phyloP scores from a whole-genome alignment of 2,329 filamentous ascomycete species.

The Ceratocystis lukuohia region DNA sequence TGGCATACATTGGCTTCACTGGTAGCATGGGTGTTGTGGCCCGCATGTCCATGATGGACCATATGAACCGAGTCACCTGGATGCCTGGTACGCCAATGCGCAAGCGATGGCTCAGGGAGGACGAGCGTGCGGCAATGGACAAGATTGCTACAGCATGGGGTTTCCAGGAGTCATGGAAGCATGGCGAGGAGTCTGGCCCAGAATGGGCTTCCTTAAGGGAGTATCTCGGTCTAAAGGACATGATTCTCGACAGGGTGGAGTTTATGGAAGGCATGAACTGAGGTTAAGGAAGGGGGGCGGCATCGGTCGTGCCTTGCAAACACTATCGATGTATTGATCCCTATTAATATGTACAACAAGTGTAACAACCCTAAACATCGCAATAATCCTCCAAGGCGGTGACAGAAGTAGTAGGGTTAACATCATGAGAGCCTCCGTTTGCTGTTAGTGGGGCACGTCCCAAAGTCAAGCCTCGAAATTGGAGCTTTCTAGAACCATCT shows the following conservation, averaged over 20 bases:
- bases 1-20: slow-evolving; percentile 73
- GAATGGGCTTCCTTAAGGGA: slow-evolving; percentile 82
- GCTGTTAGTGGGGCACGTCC: slow-evolving; percentile 1
- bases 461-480: not conserved
- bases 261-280: slow-evolving; percentile 79
- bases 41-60: slow-evolving; percentile 76
- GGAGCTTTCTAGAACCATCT: slow-evolving; percentile 17
- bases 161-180: slow-evolving; percentile 64
- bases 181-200: slow-evolving; percentile 79
- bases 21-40: slow-evolving; percentile 73
- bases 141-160: slow-evolving; percentile 81
- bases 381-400: not conserved
- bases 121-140: slow-evolving; percentile 79
- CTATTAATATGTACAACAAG: not conserved
- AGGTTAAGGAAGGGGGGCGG: not conserved
- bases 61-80: slow-evolving; percentile 93
- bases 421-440: not conserved
- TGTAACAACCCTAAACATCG: not conserved
- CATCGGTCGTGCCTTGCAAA: not conserved
- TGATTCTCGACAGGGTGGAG: slow-evolving; percentile 80
- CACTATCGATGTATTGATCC: not conserved
- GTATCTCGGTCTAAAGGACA: slow-evolving; percentile 67
- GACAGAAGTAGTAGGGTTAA: not conserved
- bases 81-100: slow-evolving; percentile 64
- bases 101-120: slow-evolving; percentile 75